Evolutionary conservation across 1,139 yeast species (phyloP).

Genomic region (Zygotorulaspora mrakii): DNA sequence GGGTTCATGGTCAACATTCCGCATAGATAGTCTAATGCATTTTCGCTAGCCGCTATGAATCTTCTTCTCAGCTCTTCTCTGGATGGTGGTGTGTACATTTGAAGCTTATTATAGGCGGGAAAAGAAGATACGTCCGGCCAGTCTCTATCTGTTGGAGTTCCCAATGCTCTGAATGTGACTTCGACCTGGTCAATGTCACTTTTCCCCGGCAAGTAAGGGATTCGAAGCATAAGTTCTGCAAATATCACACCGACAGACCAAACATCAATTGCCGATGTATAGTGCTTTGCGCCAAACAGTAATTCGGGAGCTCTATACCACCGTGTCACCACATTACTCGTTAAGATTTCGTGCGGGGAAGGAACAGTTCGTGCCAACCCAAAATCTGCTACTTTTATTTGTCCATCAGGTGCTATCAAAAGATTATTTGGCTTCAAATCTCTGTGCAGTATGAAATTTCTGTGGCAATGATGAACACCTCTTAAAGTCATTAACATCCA

Average conservation of each 20-base stretch:
- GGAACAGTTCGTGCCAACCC: conserved; percentile 88
- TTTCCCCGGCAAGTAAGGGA: conserved; percentile 90
- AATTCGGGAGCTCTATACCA: conserved; percentile 98
- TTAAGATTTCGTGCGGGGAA: conserved; percentile 71
- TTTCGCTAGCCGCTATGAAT: conserved; percentile 88
- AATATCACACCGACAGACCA: conserved; percentile 97
- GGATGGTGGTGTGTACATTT: conserved; percentile 79
- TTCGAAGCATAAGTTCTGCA: conserved; percentile 92
- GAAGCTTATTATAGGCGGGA: conserved; percentile 68
- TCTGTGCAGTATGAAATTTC: conserved; percentile 84
- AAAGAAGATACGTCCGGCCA: conserved; percentile 90
- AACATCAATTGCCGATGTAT: conserved; percentile 81
- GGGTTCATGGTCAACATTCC: conserved; percentile 81
- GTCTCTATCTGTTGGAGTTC: conserved; percentile 86
- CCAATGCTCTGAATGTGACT: conserved; percentile 88
- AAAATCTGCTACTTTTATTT: conserved; percentile 91
- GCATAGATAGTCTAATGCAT: conserved; percentile 72
- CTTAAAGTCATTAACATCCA: conserved; percentile 93
- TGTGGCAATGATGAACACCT: conserved; percentile 92
- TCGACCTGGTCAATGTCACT: conserved; percentile 88
- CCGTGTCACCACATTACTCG: conserved; percentile 92
- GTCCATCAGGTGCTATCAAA: conserved; percentile 80
- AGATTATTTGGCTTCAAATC: conserved; percentile 83
- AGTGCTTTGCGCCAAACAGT: conserved; percentile 82
- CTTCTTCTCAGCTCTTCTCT: conserved; percentile 75